Evolutionary conservation across 352 stramenopile genomes (phyloP).

Genomic region (Phytophthora tentaculata): DNA sequence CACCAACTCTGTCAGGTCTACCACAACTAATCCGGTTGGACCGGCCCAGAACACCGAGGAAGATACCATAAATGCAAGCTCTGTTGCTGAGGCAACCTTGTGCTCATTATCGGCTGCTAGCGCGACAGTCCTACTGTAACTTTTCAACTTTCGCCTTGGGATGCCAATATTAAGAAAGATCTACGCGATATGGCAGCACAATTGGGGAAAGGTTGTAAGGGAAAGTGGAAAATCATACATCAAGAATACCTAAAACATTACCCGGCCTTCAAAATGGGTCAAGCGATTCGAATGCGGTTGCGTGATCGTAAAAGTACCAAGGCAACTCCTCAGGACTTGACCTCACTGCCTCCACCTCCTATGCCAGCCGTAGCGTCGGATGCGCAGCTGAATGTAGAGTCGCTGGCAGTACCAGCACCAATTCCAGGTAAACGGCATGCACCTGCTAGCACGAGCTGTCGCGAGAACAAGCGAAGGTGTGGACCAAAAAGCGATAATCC

Average conservation of each 20-base stretch:
- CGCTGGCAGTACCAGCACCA: not conserved
- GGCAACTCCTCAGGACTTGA: not conserved
- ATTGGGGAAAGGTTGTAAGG: not conserved
- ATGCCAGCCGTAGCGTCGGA: not conserved
- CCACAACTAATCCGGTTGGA: not conserved
- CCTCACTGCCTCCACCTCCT: not conserved
- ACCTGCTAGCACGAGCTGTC: not conserved
- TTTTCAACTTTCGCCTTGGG: not conserved
- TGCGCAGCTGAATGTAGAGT: not conserved
- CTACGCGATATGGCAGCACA: not conserved
- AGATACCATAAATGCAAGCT: not conserved
- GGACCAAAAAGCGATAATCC: not conserved
- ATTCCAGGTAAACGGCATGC: not conserved
- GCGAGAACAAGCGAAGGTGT: not conserved
- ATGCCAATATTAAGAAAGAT: not conserved
- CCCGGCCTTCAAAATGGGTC: not conserved
- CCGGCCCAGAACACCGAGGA: not conserved
- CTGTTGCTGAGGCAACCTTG: no score
- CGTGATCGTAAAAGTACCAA: not conserved
- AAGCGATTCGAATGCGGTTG: not conserved
- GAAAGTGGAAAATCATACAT: not conserved
- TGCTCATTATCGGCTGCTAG: not conserved
- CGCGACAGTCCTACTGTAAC: not conserved
- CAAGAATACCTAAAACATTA: not conserved
- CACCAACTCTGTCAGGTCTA: not conserved